Conservation (phyloP, 345 rosid species). For the Dimocarpus longan region DNA sequence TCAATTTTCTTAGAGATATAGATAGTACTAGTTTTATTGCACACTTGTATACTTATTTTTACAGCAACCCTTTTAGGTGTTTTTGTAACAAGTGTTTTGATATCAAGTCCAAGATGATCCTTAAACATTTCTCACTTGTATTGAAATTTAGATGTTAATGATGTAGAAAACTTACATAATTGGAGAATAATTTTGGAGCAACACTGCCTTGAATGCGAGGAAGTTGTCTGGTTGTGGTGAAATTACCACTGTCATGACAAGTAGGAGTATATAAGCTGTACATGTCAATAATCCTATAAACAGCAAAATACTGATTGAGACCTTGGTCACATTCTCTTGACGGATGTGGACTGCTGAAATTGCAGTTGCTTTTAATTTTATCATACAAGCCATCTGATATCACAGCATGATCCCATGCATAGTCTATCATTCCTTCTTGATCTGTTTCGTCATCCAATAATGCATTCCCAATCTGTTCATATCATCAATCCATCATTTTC, state of each 20-base stretch:
- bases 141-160: too few relatives aligned
- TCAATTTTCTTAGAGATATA: too few relatives aligned
- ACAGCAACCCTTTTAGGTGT: too few relatives aligned
- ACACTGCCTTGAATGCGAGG: slow-evolving; percentile 29
- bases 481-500: neutral
- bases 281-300: slow-evolving; percentile 66
- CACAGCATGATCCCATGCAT: slow-evolving; percentile 86
- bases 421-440: slow-evolving; percentile 76
- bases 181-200: slow-evolving; percentile 48
- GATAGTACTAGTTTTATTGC: too few relatives aligned
- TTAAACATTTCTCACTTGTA: too few relatives aligned
- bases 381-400: slow-evolving; percentile 64
- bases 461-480: slow-evolving; percentile 70
- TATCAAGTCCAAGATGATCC: too few relatives aligned
- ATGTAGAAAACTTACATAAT: slow-evolving; percentile 38
- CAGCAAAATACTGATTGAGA: slow-evolving; percentile 45
- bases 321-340: slow-evolving; percentile 40
- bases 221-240: slow-evolving; percentile 32
- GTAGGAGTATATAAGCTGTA: slow-evolving; percentile 68
- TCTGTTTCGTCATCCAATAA: slow-evolving; percentile 77
- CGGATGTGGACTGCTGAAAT: slow-evolving; percentile 39
- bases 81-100: too few relatives aligned
- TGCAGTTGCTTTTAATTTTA: slow-evolving; percentile 47
- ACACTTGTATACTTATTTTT: too few relatives aligned
- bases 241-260: slow-evolving; percentile 32